These are phyloP conservation scores for Hondaea fermentalgiana DNA, from an alignment of 108 stramenopile species.

Conservation along the genomic window DNA sequence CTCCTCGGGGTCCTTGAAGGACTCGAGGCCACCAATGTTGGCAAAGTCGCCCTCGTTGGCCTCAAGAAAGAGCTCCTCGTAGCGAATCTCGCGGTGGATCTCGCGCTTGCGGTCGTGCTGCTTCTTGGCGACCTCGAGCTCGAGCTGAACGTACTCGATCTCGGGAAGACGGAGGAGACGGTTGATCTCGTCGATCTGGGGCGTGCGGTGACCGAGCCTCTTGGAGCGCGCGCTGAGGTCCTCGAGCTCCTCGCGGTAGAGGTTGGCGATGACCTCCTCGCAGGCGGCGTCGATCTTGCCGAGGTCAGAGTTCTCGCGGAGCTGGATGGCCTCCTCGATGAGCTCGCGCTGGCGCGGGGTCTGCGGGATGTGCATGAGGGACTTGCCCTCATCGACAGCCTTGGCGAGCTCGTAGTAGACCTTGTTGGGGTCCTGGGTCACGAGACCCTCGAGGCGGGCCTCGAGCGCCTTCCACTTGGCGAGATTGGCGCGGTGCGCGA, in stretches of 20 bases:
- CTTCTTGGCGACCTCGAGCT: conserved; percentile 46
- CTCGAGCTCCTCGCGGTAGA: conserved; percentile 1
- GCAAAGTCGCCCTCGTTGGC: conserved; percentile 30
- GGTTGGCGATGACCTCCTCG: background rate
- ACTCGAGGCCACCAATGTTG: conserved; percentile 13
- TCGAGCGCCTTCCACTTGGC: background rate
- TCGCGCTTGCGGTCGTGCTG: conserved; percentile 42
- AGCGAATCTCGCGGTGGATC: conserved; percentile 51
- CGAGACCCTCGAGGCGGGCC: background rate
- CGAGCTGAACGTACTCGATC: conserved; percentile 39
- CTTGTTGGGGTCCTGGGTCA: conserved; percentile 19
- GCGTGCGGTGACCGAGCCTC: background rate
- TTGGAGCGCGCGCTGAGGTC: background rate
- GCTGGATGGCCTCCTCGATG: background rate
- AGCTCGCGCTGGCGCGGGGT: conserved; percentile 9
- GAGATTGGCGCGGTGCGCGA: background rate
- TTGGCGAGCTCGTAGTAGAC: conserved; percentile 10
- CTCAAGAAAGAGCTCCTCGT: conserved; percentile 47
- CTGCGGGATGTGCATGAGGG: background rate
- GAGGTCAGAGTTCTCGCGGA: conserved; percentile 6
- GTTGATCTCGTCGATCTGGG: background rate
- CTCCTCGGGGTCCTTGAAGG: conserved; percentile 26
- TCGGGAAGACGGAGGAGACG: conserved; percentile 40
- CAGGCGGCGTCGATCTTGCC: conserved; percentile 2
- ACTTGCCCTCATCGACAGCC: background rate